These are phyloP conservation scores for Tulasnella sp. DNA, from an alignment of 768 basidiomycete genomes.

Conservation along the genomic window DNA sequence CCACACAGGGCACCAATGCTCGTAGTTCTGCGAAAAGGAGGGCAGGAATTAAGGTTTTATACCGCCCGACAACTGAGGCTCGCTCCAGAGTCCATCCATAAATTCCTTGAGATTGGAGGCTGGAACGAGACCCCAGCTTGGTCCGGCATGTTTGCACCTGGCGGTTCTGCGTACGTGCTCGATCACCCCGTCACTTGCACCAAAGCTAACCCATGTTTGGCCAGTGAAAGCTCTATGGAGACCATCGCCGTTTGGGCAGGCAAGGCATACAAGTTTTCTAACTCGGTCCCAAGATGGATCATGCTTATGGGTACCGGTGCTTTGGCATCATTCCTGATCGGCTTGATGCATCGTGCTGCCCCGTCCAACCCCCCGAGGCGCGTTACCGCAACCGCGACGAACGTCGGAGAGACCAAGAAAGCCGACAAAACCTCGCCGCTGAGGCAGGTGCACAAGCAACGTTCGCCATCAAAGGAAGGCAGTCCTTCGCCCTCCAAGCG, in stretches of 20 bases:
- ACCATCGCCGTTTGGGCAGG: conserved; percentile 40
- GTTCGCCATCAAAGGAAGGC: background rate
- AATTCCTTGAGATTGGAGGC: conserved; percentile 50
- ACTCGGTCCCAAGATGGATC: conserved; percentile 57
- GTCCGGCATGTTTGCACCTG: conserved; percentile 57
- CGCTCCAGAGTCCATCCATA: conserved; percentile 44
- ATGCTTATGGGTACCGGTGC: conserved; percentile 54
- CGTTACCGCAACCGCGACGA: background rate
- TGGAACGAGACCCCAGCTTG: conserved; percentile 58
- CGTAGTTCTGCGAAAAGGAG: conserved; percentile 57
- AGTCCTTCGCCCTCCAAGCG: background rate
- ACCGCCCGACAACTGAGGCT: conserved; percentile 49
- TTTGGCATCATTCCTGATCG: conserved; percentile 53
- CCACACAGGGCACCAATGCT: conserved; percentile 57
- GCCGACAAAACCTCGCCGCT: no score
- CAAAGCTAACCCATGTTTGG: background rate
- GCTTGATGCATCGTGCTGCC: conserved; percentile 39
- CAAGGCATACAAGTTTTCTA: conserved; percentile 39
- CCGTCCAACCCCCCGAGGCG: background rate
- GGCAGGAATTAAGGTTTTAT: conserved; percentile 72
- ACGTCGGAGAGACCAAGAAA: no score
- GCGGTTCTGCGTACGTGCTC: conserved; percentile 50
- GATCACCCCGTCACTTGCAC: background rate
- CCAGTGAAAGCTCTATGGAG: conserved; percentile 57
- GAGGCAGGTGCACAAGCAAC: background rate